phyloP scores from a whole-genome alignment of 192 early-diverging fungal genomes.

The Entomortierella beljakovae region DNA sequence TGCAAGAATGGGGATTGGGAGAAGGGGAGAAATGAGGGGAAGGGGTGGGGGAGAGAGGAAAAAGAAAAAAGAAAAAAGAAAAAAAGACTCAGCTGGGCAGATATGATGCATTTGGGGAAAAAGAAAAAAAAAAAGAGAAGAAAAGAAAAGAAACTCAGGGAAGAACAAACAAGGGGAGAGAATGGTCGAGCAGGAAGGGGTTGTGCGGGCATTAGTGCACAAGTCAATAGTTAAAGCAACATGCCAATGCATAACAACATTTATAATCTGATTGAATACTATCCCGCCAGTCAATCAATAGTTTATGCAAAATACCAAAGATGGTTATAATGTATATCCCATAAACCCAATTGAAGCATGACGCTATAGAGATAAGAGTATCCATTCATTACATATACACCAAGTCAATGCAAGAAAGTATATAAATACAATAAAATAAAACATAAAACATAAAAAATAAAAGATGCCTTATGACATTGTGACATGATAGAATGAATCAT shows the following conservation, averaged over 20 bases:
- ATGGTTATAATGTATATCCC: neutral
- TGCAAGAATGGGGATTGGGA: constrained; percentile 21
- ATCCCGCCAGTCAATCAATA: neutral
- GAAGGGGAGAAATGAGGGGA: constrained; percentile 6
- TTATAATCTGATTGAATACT: neutral
- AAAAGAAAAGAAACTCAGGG: neutral
- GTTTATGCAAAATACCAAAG: neutral
- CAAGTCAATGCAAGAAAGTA: too few species aligned
- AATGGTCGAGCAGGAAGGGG: neutral
- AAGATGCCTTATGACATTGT: too few species aligned
- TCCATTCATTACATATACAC: too few species aligned
- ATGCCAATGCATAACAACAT: constrained; percentile 11
- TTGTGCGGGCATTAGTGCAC: neutral
- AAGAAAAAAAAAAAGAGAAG: neutral
- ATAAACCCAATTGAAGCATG: too few species aligned
- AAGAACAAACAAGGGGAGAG: neutral
- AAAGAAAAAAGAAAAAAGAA: constrained; percentile 7
- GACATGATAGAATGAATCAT: too few species aligned
- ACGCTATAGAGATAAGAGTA: too few species aligned
- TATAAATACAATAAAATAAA: too few species aligned
- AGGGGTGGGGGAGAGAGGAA: neutral
- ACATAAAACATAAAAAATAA: too few species aligned
- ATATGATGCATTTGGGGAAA: neutral
- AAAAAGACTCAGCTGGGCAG: constrained; percentile 2
- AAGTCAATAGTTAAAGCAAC: neutral